These are phyloP conservation scores for Penicillium sp. DNA, from an alignment of 2,329 filamentous ascomycete genomes.

Conservation along the genomic window DNA sequence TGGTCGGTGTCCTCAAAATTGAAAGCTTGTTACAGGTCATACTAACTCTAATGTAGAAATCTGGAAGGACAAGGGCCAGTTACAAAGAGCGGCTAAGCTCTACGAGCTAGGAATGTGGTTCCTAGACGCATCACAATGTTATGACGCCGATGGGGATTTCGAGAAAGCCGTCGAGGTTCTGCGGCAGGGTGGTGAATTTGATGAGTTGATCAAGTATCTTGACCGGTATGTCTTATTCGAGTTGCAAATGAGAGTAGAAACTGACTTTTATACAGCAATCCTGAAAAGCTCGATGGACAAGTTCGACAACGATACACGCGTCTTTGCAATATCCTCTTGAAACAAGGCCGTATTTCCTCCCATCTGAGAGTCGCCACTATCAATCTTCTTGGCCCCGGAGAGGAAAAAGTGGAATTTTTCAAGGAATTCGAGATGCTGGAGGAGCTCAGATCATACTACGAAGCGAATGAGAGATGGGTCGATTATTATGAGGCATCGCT, in stretches of 20 bases:
- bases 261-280: constrained; percentile 10
- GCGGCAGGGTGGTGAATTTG: constrained; percentile 19
- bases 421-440: constrained; percentile 24
- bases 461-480: constrained; percentile 8
- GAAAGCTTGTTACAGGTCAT: neutral
- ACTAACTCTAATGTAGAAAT: constrained; percentile 9
- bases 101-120: constrained; percentile 16
- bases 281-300: constrained; percentile 2
- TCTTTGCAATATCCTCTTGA: constrained; percentile 24
- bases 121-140: constrained; percentile 19
- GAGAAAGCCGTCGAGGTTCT: constrained; percentile 23
- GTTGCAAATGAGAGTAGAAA: neutral
- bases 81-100: constrained; percentile 17
- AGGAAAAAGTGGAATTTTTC: constrained; percentile 20
- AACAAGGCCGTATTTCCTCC: constrained; percentile 21
- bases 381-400: constrained; percentile 19
- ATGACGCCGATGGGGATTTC: constrained; percentile 13
- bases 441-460: constrained; percentile 14
- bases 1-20: neutral
- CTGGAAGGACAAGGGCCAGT: constrained; percentile 17
- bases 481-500: constrained; percentile 19
- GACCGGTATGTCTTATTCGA: constrained; percentile 4
- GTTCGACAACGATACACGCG: constrained; percentile 16
- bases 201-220: constrained; percentile 25
- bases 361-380: constrained; percentile 17